These are phyloP conservation scores for Salicornia ramosissima DNA, from an alignment of 148 eudicot genomes.

Conservation along the genomic window DNA sequence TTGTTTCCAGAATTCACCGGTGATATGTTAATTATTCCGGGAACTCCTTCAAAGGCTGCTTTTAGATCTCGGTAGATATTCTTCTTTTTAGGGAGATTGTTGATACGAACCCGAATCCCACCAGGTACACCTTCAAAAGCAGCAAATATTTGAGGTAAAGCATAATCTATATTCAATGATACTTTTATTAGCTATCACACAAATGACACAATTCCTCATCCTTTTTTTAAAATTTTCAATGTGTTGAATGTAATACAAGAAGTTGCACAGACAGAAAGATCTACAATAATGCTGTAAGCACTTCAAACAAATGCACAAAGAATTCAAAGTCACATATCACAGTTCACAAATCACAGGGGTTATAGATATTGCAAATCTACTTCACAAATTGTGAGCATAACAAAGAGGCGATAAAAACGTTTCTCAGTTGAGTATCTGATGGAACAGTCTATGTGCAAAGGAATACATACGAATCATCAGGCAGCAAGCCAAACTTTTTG, in stretches of 20 bases:
- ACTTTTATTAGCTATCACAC: neutral
- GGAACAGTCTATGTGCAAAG: neutral
- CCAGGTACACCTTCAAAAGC: conserved; percentile 47
- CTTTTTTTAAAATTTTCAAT: neutral
- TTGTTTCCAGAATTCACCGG: conserved; percentile 72
- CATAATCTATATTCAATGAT: neutral
- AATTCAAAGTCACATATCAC: neutral
- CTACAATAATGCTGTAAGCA: neutral
- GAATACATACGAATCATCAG: too few relatives aligned
- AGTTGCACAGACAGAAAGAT: neutral
- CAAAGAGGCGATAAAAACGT: neutral
- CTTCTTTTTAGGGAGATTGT: conserved; percentile 82
- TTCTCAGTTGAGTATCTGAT: neutral
- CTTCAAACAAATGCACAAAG: neutral
- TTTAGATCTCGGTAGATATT: conserved; percentile 75
- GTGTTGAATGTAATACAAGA: neutral
- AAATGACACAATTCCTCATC: neutral
- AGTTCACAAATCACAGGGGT: neutral
- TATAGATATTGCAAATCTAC: neutral
- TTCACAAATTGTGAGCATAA: neutral
- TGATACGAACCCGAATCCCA: conserved; percentile 67
- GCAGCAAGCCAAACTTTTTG: too few relatives aligned
- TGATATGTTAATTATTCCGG: conserved; percentile 59
- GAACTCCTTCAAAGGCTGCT: conserved; percentile 64
- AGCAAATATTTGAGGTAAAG: too few relatives aligned